A percentile compares a stretch with the other conserved stretches of the same genome.
These are phyloP conservation scores for Yarrowia yakushimensis DNA, from an alignment of 805 yeast genomes.

Conservation along the genomic window DNA sequence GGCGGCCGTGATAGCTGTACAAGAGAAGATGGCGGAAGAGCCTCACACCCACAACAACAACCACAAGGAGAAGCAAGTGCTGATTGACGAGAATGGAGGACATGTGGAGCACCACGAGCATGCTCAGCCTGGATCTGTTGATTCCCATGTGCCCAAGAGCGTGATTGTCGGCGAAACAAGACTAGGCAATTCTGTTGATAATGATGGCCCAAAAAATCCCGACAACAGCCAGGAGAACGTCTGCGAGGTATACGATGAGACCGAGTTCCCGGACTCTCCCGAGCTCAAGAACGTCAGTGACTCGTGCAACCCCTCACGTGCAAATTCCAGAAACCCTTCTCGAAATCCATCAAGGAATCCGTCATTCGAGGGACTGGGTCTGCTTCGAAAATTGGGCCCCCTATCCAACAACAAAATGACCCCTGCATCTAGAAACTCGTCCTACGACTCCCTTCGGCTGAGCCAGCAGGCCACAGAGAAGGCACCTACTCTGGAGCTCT, in stretches of 20 bases:
- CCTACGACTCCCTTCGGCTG: slow-evolving; percentile 1
- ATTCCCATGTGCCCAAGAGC: background rate
- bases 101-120: slow-evolving; percentile 17
- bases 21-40: background rate
- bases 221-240: background rate
- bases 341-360: slow-evolving; percentile 18
- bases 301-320: background rate
- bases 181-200: background rate
- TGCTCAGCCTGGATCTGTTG: slow-evolving; percentile 3
- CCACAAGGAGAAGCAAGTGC: background rate
- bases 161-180: background rate
- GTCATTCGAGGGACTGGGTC: slow-evolving; percentile 6
- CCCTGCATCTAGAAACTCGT: slow-evolving; percentile 16
- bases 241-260: slow-evolving; percentile 6
- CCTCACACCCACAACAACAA: background rate
- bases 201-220: background rate
- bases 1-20: background rate
- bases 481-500: slow-evolving; percentile 15
- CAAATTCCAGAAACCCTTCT: slow-evolving; percentile 13
- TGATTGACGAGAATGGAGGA: background rate
- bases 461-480: slow-evolving; percentile 15
- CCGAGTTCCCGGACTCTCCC: slow-evolving; percentile 14
- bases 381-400: background rate
- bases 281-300: slow-evolving; percentile 17
- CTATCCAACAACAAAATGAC: slow-evolving; percentile 8